A percentile compares a stretch with the other conserved stretches of the same genome.
phyloP scores from a whole-genome alignment of 805 yeast species.

The Myxozyma monticola region DNA sequence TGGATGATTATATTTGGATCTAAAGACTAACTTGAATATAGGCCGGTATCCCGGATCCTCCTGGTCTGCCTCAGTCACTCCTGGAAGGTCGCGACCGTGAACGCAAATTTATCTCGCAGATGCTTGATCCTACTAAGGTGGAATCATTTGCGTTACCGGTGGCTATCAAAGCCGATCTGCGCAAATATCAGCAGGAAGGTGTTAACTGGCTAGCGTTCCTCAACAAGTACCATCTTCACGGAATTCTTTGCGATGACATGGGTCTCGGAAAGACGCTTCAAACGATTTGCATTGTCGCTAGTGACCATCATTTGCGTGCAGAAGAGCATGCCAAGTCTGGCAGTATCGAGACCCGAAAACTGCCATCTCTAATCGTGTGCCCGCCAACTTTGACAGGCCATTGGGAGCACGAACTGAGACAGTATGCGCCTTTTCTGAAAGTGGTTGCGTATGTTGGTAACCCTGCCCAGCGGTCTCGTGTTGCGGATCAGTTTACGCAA shows the following conservation, averaged over 20 bases:
- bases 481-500: constrained; percentile 52
- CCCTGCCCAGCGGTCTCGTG: constrained; percentile 64
- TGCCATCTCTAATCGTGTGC: constrained; percentile 86
- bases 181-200: constrained; percentile 97
- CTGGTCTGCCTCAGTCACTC: constrained; percentile 80
- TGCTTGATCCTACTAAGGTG: constrained; percentile 95
- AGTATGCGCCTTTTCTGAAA: constrained; percentile 83
- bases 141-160: constrained; percentile 87
- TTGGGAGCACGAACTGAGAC: constrained; percentile 94
- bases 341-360: constrained; percentile 63
- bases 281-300: constrained; percentile 93
- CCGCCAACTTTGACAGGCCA: constrained; percentile 98
- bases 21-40: background rate
- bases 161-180: constrained; percentile 83
- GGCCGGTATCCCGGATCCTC: constrained; percentile 95
- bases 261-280: constrained; percentile 97
- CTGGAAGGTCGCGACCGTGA: constrained; percentile 89
- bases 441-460: constrained; percentile 92
- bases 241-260: constrained; percentile 98
- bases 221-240: constrained; percentile 92
- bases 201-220: constrained; percentile 96
- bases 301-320: constrained; percentile 86
- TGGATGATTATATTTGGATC: background rate
- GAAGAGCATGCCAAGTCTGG: constrained; percentile 63
- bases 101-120: constrained; percentile 90